Evolutionary conservation across 139 green algal genomes (phyloP), one percentile per base, ranked within the genome.

Genomic region (Picochlorum costavermella): DNA sequence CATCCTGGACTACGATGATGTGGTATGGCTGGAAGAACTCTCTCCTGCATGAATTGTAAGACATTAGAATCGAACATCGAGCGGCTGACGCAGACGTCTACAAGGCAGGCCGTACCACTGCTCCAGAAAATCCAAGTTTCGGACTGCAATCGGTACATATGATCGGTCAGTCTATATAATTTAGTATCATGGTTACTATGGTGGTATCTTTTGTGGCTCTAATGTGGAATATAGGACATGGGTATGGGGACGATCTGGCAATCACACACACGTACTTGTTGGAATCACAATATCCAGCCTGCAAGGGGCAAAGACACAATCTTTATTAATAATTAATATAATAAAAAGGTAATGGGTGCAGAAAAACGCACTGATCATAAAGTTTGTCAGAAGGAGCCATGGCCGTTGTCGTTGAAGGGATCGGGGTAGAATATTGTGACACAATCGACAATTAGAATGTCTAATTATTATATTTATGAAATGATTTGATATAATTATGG

Each of bases 1-100:
- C 90, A 60, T 96, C 90, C 58, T 93, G 86, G 1, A 96, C 66
- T 28, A 96, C 84, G 65, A 96, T 96, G 2, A 96, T 70, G 64
- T 96, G 85, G 59, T 94, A 95, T 30, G 74, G 75, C 77, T 95
- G 56, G 58, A 97, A 95, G 66, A 95, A 96, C 0, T 81, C 77
- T 12, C 90, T 75, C 88, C 71, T 77, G 71, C 60, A 71, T 31
- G 17, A 12, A 14, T 40, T 68, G n/a, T 12, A 31, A 16, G 43
- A 17, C 43, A 12, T 17, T 6, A 25, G 5, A 14, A 12, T 5
- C 20, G 1, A 23, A 29, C 9, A 1, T 25, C 13, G 14, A 5
- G 2, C 26, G 10, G 10, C 20, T 36, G 5, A 3, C 29, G 28
- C 43, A 28, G 36, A 6, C 5, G n/a, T 8, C 0, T 14, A 11